Conservation (phyloP, 768 basidiomycete genomes). For the Pholiota conissans region DNA sequence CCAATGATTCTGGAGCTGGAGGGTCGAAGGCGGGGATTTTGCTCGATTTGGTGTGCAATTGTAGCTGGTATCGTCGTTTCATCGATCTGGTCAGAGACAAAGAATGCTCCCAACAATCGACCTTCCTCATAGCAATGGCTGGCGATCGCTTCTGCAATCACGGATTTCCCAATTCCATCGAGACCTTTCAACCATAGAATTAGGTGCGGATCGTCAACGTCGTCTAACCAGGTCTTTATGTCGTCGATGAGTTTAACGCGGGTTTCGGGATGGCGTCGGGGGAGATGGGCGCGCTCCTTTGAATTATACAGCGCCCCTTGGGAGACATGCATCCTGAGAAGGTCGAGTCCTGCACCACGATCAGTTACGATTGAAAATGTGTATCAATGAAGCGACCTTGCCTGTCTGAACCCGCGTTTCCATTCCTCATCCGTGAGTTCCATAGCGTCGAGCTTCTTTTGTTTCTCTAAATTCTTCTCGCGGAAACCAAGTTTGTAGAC, state of each 20-base stretch:
- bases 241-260: not conserved
- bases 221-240: not conserved
- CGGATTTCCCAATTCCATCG: not conserved
- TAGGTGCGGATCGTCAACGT: not conserved
- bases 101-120: not conserved
- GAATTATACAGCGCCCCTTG: not conserved
- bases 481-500: conserved; percentile 2
- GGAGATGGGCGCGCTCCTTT: not conserved
- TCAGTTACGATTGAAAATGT: too few relatives aligned
- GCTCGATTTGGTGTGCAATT: not conserved
- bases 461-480: conserved; percentile 8
- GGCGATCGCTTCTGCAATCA: not conserved
- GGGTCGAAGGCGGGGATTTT: not conserved
- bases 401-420: too few relatives aligned
- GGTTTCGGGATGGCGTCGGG: not conserved
- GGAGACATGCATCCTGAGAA: too few relatives aligned
- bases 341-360: too few relatives aligned
- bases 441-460: conserved; percentile 4
- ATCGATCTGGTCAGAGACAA: not conserved
- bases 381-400: too few relatives aligned
- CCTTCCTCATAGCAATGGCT: not conserved
- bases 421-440: conserved; percentile 8
- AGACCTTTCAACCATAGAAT: not conserved
- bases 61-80: not conserved
- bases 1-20: not conserved